phyloP scores from a whole-genome alignment of 2,329 filamentous ascomycete species.

The Aspergillus piperis region DNA sequence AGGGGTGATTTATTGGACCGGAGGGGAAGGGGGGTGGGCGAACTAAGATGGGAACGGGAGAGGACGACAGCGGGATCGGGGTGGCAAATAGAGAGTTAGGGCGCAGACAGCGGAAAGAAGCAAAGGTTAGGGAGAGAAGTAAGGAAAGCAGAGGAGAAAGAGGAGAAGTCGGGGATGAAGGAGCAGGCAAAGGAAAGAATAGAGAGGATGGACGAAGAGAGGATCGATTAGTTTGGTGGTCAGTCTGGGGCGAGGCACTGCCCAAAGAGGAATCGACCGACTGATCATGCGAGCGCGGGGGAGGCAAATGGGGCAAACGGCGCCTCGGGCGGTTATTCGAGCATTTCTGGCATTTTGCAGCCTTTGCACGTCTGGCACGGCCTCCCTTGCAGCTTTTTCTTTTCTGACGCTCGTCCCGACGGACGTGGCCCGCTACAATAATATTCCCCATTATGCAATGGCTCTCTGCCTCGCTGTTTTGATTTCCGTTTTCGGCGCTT shows the following conservation, averaged over 20 bases:
- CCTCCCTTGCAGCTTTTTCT: background rate
- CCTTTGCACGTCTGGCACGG: background rate
- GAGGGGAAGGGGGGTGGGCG: background rate
- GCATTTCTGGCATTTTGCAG: background rate
- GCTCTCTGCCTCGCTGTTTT: background rate
- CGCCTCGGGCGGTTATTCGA: constrained; percentile 25
- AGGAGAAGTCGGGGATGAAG: constrained; percentile 10
- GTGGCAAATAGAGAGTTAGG: background rate
- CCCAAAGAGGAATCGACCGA: constrained; percentile 26
- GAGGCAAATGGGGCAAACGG: constrained; percentile 25
- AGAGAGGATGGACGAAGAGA: constrained; percentile 12
- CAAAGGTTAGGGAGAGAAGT: background rate
- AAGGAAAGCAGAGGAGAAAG: constrained; percentile 10
- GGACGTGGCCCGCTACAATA: background rate
- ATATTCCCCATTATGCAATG: background rate
- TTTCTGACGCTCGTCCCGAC: background rate
- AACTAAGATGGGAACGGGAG: background rate
- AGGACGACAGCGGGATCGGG: background rate
- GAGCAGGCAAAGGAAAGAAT: constrained; percentile 3
- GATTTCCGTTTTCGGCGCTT: background rate
- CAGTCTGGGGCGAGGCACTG: constrained; percentile 25
- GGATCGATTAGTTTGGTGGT: constrained; percentile 7
- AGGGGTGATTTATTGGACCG: background rate
- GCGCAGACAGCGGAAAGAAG: too few species aligned
- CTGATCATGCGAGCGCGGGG: constrained; percentile 45